Evolutionary conservation across 1,139 yeast species (phyloP).

Genomic region (Suhomyces taliae): DNA sequence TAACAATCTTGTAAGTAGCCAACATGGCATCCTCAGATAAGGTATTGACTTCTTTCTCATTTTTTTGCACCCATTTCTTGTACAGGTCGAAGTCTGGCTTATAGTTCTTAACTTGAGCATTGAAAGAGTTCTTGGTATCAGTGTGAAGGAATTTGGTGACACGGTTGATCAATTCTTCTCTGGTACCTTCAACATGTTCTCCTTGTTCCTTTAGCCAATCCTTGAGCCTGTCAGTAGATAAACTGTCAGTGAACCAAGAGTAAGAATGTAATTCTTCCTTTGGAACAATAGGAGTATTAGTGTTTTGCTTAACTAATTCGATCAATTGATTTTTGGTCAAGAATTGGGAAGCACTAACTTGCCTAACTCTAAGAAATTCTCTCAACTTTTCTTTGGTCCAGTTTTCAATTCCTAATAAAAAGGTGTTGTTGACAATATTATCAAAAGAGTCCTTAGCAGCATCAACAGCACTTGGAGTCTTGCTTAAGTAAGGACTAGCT

Average conservation of each 20-base stretch:
- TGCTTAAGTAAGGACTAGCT: constrained; percentile 23
- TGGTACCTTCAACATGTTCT: constrained; percentile 22
- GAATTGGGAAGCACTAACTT: constrained; percentile 45
- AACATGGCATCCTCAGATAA: constrained; percentile 24
- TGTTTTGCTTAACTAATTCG: constrained; percentile 46
- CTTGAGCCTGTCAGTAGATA: constrained; percentile 22
- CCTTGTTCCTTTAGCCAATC: constrained; percentile 28
- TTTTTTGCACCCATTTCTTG: constrained; percentile 14
- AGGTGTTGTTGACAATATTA: constrained; percentile 44
- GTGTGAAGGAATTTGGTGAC: constrained; percentile 2
- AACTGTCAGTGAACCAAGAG: constrained; percentile 22
- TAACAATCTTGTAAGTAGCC: constrained; percentile 25
- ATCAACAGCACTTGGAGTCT: constrained; percentile 20
- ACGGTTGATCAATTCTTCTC: constrained; percentile 22
- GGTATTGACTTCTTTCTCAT: constrained; percentile 10
- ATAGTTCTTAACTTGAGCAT: constrained; percentile 20
- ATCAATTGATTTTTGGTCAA: constrained; percentile 48
- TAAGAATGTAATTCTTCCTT: constrained; percentile 19
- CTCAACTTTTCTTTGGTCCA: constrained; percentile 53
- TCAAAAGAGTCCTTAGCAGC: constrained; percentile 19
- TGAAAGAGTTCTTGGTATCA: constrained; percentile 4
- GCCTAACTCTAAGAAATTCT: constrained; percentile 53
- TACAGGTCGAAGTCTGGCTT: constrained; percentile 21
- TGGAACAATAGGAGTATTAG: constrained; percentile 38
- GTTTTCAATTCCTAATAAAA: constrained; percentile 43